Conservation (phyloP, 768 basidiomycete species). For the Trametes meyenii region DNA sequence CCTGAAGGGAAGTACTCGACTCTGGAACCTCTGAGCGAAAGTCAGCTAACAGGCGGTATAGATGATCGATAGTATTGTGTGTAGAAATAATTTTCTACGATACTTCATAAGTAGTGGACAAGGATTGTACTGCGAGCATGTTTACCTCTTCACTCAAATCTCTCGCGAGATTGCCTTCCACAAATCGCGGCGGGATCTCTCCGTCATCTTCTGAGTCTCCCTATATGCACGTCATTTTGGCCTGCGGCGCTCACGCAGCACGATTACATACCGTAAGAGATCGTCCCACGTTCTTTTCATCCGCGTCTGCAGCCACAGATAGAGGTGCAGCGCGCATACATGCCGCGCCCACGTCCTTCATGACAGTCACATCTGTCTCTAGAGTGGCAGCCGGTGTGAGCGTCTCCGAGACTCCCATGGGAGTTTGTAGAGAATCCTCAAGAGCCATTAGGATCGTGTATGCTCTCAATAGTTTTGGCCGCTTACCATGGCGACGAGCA, state of each 20-base stretch:
- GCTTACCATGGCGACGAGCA: not conserved
- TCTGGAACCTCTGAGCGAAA: no score
- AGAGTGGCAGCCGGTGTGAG: not conserved
- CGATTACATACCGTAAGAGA: not conserved
- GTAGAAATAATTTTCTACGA: no score
- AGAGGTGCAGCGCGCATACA: conserved; percentile 3
- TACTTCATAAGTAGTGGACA: no score
- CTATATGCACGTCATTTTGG: not conserved
- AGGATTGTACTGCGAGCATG: no score
- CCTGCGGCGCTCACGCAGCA: not conserved
- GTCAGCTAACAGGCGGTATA: no score
- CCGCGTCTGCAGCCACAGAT: not conserved
- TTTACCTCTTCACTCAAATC: no score
- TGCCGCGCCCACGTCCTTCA: not conserved
- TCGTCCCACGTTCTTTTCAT: not conserved
- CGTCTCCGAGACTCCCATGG: not conserved
- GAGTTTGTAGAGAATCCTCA: no score
- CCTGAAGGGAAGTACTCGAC: no score
- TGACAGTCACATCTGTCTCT: not conserved
- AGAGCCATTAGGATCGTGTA: not conserved
- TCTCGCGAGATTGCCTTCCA: no score
- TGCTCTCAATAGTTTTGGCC: not conserved
- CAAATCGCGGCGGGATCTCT: not conserved
- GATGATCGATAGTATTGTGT: no score
- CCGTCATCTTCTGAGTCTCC: not conserved